Conservation (phyloP, 495 filamentous ascomycete genomes). For the Neurospora pannonica region DNA sequence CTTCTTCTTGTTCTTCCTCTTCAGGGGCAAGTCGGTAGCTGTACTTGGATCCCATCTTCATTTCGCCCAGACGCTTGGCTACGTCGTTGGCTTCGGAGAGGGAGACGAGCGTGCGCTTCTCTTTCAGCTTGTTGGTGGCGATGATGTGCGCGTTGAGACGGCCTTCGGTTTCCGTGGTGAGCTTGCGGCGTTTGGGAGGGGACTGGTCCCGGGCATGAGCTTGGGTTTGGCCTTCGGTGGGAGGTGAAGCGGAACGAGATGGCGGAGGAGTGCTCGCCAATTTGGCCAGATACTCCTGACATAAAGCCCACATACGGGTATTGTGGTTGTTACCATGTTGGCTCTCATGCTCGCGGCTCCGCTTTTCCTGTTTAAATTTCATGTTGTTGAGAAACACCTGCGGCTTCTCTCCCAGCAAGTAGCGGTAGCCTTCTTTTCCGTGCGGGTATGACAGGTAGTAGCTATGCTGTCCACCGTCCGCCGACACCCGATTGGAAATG, state of each 20-base stretch:
- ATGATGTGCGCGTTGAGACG: neutral
- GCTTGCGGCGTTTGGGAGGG: neutral
- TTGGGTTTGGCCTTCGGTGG: neutral
- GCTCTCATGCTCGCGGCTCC: neutral
- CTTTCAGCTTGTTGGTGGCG: neutral
- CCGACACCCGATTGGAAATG: conserved; percentile 17
- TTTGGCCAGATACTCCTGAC: neutral
- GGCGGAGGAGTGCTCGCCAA: neutral
- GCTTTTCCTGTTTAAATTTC: neutral
- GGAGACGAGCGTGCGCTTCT: conserved; percentile 54
- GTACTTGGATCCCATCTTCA: conserved; percentile 13
- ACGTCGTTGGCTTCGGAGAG: conserved; percentile 67
- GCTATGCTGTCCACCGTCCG: neutral
- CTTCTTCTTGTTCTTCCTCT: neutral
- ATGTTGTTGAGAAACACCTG: neutral
- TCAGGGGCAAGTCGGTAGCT: conserved; percentile 3
- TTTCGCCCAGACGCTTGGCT: conserved; percentile 48
- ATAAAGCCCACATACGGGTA: neutral
- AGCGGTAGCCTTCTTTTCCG: neutral
- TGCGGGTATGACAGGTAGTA: neutral
- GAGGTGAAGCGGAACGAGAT: neutral
- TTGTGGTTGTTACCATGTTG: neutral
- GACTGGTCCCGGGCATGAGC: neutral
- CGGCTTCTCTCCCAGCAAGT: neutral
- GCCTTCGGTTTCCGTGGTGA: neutral